Evolutionary conservation across 1,139 yeast genomes (phyloP).

Genomic region (Saccharomyces hybrid): DNA sequence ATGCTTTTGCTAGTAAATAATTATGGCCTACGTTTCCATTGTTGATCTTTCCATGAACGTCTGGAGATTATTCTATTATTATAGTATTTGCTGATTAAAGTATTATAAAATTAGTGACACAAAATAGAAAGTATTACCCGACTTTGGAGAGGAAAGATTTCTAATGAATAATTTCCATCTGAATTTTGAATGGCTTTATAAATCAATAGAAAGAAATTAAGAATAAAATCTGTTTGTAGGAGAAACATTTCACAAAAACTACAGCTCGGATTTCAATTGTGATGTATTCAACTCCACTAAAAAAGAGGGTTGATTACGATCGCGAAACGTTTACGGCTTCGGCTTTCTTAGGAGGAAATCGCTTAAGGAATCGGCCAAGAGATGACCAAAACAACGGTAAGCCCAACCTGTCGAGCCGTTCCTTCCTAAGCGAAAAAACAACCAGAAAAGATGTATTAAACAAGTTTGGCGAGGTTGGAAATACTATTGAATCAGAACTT

Average conservation of each 20-base stretch:
- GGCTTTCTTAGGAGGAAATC: not conserved
- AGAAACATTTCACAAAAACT: not conserved
- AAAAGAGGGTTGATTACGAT: conserved; percentile 3
- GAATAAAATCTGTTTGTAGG: not conserved
- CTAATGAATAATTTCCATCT: not conserved
- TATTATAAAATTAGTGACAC: not conserved
- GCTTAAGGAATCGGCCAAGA: not conserved
- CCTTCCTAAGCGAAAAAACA: not conserved
- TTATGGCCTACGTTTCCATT: not conserved
- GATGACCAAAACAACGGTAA: not conserved
- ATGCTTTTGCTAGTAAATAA: not conserved
- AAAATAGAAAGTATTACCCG: not conserved
- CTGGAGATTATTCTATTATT: no score
- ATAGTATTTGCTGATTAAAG: not conserved
- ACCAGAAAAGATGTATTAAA: not conserved
- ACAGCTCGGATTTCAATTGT: not conserved
- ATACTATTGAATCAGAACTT: not conserved
- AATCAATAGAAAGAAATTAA: not conserved
- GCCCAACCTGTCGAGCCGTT: not conserved
- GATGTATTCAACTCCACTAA: conserved; percentile 6
- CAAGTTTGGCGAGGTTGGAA: not conserved
- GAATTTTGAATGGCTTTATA: not conserved
- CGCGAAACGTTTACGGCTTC: conserved; percentile 2
- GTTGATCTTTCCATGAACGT: not conserved
- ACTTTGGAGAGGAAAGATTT: not conserved